Conservation (phyloP, 306 rosid species). For the Urtica urens region DNA sequence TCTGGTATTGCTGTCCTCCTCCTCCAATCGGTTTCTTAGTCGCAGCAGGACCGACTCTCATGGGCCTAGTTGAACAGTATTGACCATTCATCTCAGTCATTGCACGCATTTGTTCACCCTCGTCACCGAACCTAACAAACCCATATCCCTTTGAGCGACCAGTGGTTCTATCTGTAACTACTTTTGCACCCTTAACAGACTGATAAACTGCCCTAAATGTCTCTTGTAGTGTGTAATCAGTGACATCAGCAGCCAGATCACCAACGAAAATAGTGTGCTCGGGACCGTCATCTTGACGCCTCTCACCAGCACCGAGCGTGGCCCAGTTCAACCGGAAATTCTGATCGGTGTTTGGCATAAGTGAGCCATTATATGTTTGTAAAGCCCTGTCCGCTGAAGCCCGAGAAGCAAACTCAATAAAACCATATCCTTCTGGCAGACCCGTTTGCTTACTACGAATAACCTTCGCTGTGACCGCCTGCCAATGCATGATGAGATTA, state of each 20-base stretch:
- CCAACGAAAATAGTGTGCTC: conserved; percentile 51
- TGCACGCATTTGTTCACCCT: conserved; percentile 43
- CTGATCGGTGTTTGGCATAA: conserved; percentile 47
- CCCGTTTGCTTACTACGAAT: conserved; percentile 47
- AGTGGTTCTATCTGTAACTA: conserved; percentile 52
- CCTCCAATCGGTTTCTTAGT: conserved; percentile 40
- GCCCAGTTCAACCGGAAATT: conserved; percentile 63
- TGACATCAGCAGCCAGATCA: conserved; percentile 60
- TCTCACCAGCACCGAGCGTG: conserved; percentile 55
- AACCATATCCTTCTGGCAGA: conserved; percentile 51
- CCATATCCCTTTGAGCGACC: conserved; percentile 67
- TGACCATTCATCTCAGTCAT: conserved; percentile 61
- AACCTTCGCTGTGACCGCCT: conserved; percentile 41
- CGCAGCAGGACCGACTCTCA: conserved; percentile 59
- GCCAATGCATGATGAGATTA: neutral
- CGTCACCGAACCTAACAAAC: conserved; percentile 53
- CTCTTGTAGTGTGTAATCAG: conserved; percentile 50
- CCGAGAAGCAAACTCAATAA: conserved; percentile 39
- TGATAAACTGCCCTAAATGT: conserved; percentile 32
- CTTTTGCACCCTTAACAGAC: conserved; percentile 57
- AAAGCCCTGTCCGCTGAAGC: conserved; percentile 36
- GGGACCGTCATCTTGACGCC: conserved; percentile 55
- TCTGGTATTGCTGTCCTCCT: conserved; percentile 31
- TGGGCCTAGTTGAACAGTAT: conserved; percentile 50
- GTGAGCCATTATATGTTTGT: conserved; percentile 35